These are phyloP conservation scores for Penicillium herquei DNA, from an alignment of 495 filamentous ascomycete genomes.

Conservation along the genomic window DNA sequence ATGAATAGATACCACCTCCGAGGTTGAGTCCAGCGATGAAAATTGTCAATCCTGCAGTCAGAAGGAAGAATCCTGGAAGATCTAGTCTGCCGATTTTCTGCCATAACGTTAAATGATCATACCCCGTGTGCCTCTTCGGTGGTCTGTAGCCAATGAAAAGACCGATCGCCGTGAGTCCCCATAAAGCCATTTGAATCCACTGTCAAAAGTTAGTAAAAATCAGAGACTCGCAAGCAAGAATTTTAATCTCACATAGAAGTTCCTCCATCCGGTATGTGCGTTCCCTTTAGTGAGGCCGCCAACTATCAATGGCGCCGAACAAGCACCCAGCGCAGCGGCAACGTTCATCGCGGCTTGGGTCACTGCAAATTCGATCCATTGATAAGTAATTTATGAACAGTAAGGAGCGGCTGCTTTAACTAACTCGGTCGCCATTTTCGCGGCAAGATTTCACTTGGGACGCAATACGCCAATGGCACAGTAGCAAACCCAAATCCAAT, in stretches of 20 bases:
- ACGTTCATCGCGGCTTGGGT: background rate
- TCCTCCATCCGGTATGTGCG: background rate
- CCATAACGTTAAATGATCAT: constrained; percentile 11
- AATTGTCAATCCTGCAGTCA: constrained; percentile 9
- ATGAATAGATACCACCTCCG: constrained; percentile 1
- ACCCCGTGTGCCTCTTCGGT: constrained; percentile 9
- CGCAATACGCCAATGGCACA: constrained; percentile 12
- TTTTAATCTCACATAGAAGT: background rate
- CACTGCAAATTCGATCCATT: background rate
- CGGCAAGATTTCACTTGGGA: constrained; percentile 12
- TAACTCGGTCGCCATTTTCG: constrained; percentile 13
- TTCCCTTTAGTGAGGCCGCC: background rate
- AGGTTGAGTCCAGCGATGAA: constrained; percentile 12
- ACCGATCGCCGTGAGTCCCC: constrained; percentile 12
- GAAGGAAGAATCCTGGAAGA: constrained; percentile 4
- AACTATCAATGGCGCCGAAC: background rate
- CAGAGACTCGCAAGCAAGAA: background rate
- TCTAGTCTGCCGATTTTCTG: constrained; percentile 11
- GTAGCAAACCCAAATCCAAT: constrained; percentile 14
- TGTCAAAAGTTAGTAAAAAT: background rate
- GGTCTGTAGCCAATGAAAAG: constrained; percentile 13
- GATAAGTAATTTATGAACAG: background rate
- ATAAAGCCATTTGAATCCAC: constrained; percentile 16
- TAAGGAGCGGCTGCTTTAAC: background rate
- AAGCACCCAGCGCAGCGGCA: background rate